phyloP scores from a whole-genome alignment of 2,329 filamentous ascomycete genomes.

The Talaromyces albobiverticillius region DNA sequence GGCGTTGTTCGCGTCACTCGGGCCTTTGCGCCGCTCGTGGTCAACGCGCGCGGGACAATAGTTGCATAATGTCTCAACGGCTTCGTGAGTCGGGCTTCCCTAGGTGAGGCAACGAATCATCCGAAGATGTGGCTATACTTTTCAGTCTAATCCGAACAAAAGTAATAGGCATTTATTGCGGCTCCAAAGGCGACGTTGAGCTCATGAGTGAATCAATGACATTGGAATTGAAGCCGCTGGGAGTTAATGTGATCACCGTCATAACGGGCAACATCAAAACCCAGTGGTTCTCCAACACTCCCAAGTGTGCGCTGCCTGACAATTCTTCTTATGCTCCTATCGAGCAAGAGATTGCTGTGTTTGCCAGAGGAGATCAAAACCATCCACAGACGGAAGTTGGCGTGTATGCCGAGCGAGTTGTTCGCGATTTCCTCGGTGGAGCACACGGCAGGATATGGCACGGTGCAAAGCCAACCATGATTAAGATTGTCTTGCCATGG shows the following conservation, averaged over 20 bases:
- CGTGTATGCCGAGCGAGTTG: background rate
- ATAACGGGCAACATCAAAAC: background rate
- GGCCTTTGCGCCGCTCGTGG: background rate
- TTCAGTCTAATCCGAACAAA: too few relatives aligned
- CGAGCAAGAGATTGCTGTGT: background rate
- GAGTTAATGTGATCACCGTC: background rate
- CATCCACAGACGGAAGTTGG: background rate
- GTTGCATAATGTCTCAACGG: constrained; percentile 1
- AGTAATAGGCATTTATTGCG: background rate
- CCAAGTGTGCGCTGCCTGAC: background rate
- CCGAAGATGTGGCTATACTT: background rate
- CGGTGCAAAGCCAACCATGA: background rate
- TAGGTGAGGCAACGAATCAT: background rate
- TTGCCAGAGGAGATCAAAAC: background rate
- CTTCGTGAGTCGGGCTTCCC: background rate
- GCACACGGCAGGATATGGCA: background rate
- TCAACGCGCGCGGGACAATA: background rate
- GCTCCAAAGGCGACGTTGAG: background rate
- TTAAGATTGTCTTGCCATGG: background rate
- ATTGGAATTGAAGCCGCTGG: background rate
- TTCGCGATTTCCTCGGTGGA: background rate
- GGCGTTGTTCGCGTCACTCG: background rate
- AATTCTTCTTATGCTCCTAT: background rate
- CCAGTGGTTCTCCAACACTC: background rate
- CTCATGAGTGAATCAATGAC: background rate